phyloP scores from a whole-genome alignment of 805 yeast genomes.

The Osmozyma mogii region DNA sequence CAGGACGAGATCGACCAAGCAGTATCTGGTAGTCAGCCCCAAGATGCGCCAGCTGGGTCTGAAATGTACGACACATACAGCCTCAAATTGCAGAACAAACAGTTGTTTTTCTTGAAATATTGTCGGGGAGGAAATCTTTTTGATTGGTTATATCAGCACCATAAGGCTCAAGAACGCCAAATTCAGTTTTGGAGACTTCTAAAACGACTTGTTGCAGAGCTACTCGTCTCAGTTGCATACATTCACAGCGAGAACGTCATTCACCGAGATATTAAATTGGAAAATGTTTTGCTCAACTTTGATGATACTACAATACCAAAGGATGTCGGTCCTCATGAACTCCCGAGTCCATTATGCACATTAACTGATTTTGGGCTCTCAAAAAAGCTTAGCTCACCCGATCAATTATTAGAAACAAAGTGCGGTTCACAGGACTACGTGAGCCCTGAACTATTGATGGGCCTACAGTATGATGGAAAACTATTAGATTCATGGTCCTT shows the following conservation, averaged over 20 bases:
- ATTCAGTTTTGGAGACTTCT: constrained; percentile 40
- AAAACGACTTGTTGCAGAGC: constrained; percentile 60
- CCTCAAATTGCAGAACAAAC: constrained; percentile 20
- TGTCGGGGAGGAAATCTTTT: constrained; percentile 83
- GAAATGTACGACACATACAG: constrained; percentile 8
- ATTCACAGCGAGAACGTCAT: constrained; percentile 63
- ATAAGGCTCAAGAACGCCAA: constrained; percentile 5
- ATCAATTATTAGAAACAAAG: constrained; percentile 68
- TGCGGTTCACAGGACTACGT: constrained; percentile 98
- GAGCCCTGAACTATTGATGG: constrained; percentile 88
- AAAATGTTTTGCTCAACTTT: constrained; percentile 56
- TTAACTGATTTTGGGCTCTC: constrained; percentile 89
- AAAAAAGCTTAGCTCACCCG: constrained; percentile 50
- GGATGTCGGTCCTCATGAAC: not conserved
- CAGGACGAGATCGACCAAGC: constrained; percentile 16
- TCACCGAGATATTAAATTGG: constrained; percentile 89
- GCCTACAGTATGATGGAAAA: constrained; percentile 84
- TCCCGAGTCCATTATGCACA: constrained; percentile 37
- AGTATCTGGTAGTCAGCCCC: constrained; percentile 1
- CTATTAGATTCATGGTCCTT: constrained; percentile 92
- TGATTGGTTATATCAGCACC: constrained; percentile 42
- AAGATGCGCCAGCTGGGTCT: constrained; percentile 1
- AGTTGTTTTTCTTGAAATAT: constrained; percentile 58
- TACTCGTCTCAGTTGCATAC: constrained; percentile 58
- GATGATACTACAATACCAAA: too few species aligned